Evolutionary conservation across 2,329 filamentous ascomycete genomes (phyloP), one percentile per base, ranked within the genome.

Genomic region (Xylariales sp.): DNA sequence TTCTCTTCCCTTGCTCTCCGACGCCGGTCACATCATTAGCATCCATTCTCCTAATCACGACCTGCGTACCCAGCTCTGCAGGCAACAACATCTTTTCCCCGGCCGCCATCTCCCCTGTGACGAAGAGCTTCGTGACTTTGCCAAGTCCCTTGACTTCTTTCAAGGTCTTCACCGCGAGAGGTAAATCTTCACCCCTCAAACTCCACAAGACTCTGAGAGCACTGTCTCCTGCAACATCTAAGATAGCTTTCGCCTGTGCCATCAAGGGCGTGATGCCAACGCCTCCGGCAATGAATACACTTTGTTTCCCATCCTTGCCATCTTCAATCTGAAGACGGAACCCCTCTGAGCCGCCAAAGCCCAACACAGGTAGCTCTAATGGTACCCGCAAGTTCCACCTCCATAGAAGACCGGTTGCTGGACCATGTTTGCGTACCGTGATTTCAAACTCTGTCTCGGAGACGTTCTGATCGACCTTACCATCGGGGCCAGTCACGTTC

Each of bases 201-300:
- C 78, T 82, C 88, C 88, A 94, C 2, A 88, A 66, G 4, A 93
- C 56, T 19, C 53, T 63, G 27, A 93, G 56, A 3, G 59, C 55
- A 1, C 58, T 51, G 7, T 42, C 47, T 2, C 38, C 22, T 5
- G 39, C 4, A 5, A 65, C 47, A 44, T 68, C 59, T 1, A 88
- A 56, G 5, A 73, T 61, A 1, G 64, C 66, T 0, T 55, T 54
- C n/a, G 80, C 70, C 51, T 88, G 84, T 0, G 81, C 79, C n/a
- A 94, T 66, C 3, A 93, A 52, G 2, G 88, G 88, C 20, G 88
- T 95, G 46, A 94, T 87, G 0, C 88, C 88, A 5, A 95, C 85
- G 3, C 88, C 88, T 0, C 78, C 86, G 5, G 86, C 86, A 3
- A 94, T 62, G 49, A 90, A 93, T 1, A 79, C 62, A 2, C 65